Base-by-base conservation (phyloP, 2,329 filamentous ascomycete genomes). In the Lojkania enalia region DNA sequence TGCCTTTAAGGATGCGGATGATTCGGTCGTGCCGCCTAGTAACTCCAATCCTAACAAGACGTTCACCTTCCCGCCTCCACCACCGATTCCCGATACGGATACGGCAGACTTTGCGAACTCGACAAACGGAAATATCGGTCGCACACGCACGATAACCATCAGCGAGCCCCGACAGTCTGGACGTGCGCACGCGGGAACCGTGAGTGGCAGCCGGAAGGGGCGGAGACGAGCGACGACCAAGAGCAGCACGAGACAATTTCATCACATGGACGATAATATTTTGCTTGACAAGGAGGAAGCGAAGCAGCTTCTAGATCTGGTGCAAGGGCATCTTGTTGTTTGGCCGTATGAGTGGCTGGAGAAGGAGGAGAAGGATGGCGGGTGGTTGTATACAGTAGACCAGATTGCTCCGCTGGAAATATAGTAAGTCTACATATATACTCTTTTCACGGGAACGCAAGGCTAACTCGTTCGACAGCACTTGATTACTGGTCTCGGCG, bases 381-480 rank as follows among this genome's bases (percentile, higher is more conserved):
- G 96, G 66, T 99, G 94, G 94, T 81, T 96, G 51, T 97, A 96
- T 72, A 90, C 92, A 64, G 89, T 97, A 44, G 94, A 99, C 70
- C 87, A 95, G 70, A 86, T 99, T 66, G 95, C 94, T 60, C 94
- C 94, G 44, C 77, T 99, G 72, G 90, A 96, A 74, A 97, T 99
- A 63, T 99, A 99, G 88, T 62, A 44, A 59, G 58, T n/a, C n/a
- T n/a, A n/a, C n/a, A n/a, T n/a, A n/a, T n/a, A n/a, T 58, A n/a
- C 18, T 15, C n/a, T n/a, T n/a, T n/a, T n/a, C n/a, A n/a, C n/a
- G n/a, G n/a, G n/a, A n/a, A n/a, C n/a, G n/a, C n/a, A n/a, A n/a
- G n/a, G n/a, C n/a, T n/a, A n/a, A n/a, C n/a, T n/a, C n/a, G n/a
- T n/a, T n/a, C n/a, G n/a, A n/a, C n/a, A n/a, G n/a, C n/a, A n/a